Conservation (phyloP, 768 basidiomycete species). For the Termitomyces sp. region DNA sequence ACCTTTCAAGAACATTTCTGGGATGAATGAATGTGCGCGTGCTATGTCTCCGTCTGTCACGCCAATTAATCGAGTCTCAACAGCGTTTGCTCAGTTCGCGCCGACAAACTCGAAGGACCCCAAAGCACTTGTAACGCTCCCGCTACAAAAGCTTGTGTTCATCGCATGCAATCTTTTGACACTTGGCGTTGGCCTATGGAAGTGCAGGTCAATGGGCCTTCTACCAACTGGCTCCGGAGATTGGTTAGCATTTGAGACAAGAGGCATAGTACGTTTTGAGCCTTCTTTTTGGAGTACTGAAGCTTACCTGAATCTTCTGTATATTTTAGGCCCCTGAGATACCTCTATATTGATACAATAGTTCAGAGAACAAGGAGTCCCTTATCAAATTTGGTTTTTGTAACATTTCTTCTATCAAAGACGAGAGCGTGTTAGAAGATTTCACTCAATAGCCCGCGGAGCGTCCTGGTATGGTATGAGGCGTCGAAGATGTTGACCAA, state of each 20-base stretch:
- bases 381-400: background rate
- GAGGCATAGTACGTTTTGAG: slow-evolving; percentile 51
- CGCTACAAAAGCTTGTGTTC: slow-evolving; percentile 66
- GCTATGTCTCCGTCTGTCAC: background rate
- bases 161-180: slow-evolving; percentile 71
- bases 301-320: background rate
- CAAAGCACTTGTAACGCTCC: slow-evolving; percentile 48
- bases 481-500: background rate
- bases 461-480: background rate
- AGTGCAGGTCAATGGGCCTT: slow-evolving; percentile 89
- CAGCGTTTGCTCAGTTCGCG: slow-evolving; percentile 72
- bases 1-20: slow-evolving; percentile 79
- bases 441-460: background rate
- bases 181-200: slow-evolving; percentile 83
- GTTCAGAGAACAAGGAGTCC: background rate
- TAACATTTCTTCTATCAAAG: background rate
- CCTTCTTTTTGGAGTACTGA: background rate
- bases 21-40: slow-evolving; percentile 69
- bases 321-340: slow-evolving; percentile 11
- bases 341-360: slow-evolving; percentile 6
- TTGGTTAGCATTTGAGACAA: slow-evolving; percentile 90
- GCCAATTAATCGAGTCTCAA: background rate
- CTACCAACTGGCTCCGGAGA: slow-evolving; percentile 88
- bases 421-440: background rate
- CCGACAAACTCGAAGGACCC: slow-evolving; percentile 50